Conservation (phyloP, 2,329 filamentous ascomycete species). For the Xylaria sp. region DNA sequence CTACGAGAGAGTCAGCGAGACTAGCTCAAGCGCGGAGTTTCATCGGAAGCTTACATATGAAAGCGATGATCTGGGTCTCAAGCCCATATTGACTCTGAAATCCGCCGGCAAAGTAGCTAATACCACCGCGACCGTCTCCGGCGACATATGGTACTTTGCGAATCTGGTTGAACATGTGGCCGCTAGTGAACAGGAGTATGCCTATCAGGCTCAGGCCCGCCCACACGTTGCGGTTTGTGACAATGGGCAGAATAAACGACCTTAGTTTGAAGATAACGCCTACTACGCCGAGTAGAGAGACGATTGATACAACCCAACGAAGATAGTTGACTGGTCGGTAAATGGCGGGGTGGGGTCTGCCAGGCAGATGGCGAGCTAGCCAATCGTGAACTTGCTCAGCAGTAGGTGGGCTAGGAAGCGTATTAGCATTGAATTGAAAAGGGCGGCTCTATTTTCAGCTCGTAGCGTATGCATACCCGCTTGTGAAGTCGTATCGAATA, state of each 20-base stretch:
- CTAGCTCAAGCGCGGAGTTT: not conserved
- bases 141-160: slow-evolving; percentile 93
- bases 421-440: slow-evolving; percentile 38
- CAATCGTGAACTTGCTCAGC: slow-evolving; percentile 84
- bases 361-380: slow-evolving; percentile 82
- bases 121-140: slow-evolving; percentile 83
- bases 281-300: slow-evolving; percentile 74
- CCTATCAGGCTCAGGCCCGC: slow-evolving; percentile 87
- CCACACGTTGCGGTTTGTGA: slow-evolving; percentile 95
- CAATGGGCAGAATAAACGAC: slow-evolving; percentile 81
- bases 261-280: slow-evolving; percentile 78
- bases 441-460: not conserved
- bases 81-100: slow-evolving; percentile 95
- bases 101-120: slow-evolving; percentile 89
- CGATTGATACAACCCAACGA: slow-evolving; percentile 74
- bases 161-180: slow-evolving; percentile 99
- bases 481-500: slow-evolving; percentile 84
- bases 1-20: slow-evolving; percentile 46
- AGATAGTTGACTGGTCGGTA: slow-evolving; percentile 89
- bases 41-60: slow-evolving; percentile 79
- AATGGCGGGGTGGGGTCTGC: slow-evolving; percentile 80
- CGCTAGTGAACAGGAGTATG: slow-evolving; percentile 92
- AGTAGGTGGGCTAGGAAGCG: slow-evolving; percentile 67
- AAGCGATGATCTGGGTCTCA: slow-evolving; percentile 94
- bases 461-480: slow-evolving; percentile 68